These are phyloP conservation scores for Stachybotrys echinatus DNA, from an alignment of 2,329 filamentous ascomycete species.

Conservation along the genomic window DNA sequence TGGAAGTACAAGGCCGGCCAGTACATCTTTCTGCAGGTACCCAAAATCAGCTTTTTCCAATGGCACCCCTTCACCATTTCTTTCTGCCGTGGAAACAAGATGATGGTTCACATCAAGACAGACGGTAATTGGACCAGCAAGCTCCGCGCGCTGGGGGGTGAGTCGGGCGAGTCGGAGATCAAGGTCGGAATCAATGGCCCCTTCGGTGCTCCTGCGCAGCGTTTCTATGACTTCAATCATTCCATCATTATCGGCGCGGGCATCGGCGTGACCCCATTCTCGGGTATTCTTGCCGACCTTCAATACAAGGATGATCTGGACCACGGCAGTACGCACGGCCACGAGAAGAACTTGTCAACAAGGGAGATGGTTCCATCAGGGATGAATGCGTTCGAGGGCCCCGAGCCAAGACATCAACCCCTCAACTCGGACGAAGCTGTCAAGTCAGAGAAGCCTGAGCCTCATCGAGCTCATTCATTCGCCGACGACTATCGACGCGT, in stretches of 20 bases:
- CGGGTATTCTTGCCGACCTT: conserved; percentile 49
- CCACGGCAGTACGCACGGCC: conserved; percentile 17
- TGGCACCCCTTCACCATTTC: conserved; percentile 59
- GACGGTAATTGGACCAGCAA: conserved; percentile 51
- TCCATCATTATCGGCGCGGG: conserved; percentile 51
- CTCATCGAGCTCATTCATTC: conserved; percentile 17
- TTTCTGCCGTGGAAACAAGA: conserved; percentile 42
- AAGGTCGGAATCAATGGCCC: conserved; percentile 51
- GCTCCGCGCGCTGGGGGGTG: conserved; percentile 36
- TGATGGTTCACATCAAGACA: conserved; percentile 54
- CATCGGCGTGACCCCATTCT: conserved; percentile 54
- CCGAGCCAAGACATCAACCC: not conserved
- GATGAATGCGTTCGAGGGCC: not conserved
- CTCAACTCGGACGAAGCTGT: conserved; percentile 7
- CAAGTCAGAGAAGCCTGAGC: conserved; percentile 9
- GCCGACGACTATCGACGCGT: conserved; percentile 40
- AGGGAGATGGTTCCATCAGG: not conserved
- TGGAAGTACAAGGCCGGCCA: conserved; percentile 53
- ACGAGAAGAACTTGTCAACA: not conserved
- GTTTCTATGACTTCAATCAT: conserved; percentile 54
- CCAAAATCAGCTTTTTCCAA: conserved; percentile 45
- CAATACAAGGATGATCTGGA: conserved; percentile 38
- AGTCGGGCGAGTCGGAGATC: conserved; percentile 28
- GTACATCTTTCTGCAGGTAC: conserved; percentile 52
- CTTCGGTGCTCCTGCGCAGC: conserved; percentile 52